These are phyloP conservation scores for Candida saitoana DNA, from an alignment of 805 yeast genomes.

Conservation along the genomic window DNA sequence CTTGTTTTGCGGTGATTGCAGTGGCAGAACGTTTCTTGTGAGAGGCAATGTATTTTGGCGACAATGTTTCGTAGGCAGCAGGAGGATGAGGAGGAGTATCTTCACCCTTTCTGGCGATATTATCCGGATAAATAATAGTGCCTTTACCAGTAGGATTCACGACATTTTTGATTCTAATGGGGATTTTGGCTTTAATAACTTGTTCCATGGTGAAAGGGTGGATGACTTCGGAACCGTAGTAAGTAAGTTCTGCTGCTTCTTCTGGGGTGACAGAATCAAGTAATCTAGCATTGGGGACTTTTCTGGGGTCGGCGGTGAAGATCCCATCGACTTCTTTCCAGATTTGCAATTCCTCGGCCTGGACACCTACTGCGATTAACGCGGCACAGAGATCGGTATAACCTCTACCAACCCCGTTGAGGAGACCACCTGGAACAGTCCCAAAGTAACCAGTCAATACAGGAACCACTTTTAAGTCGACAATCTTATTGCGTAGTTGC, in stretches of 20 bases:
- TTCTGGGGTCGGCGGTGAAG: constrained; percentile 97
- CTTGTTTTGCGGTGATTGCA: constrained; percentile 92
- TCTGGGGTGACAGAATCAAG: constrained; percentile 91
- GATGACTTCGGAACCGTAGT: constrained; percentile 96
- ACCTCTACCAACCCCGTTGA: constrained; percentile 94
- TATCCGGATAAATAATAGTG: constrained; percentile 90
- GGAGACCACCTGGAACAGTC: constrained; percentile 88
- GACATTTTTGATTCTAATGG: constrained; percentile 94
- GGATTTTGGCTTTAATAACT: constrained; percentile 92
- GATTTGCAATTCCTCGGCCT: constrained; percentile 91
- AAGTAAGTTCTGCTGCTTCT: constrained; percentile 97
- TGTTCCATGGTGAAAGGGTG: constrained; percentile 99
- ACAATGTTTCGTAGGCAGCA: constrained; percentile 54
- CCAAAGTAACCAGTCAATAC: constrained; percentile 97
- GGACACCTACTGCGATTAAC: constrained; percentile 84
- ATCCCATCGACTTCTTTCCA: constrained; percentile 99
- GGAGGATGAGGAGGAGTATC: constrained; percentile 96
- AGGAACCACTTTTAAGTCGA: constrained; percentile 54
- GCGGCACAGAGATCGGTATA: constrained; percentile 98
- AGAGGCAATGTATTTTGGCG: constrained; percentile 30
- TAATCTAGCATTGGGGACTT: constrained; percentile 84
- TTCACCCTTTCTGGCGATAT: constrained; percentile 79
- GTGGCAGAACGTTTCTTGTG: constrained; percentile 71
- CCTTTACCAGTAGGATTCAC: constrained; percentile 91
- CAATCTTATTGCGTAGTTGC: constrained; percentile 48